Evolutionary conservation across 148 eudicot species (phyloP), one percentile per base, ranked within the genome.

Genomic region (Talinum fruticosum): DNA sequence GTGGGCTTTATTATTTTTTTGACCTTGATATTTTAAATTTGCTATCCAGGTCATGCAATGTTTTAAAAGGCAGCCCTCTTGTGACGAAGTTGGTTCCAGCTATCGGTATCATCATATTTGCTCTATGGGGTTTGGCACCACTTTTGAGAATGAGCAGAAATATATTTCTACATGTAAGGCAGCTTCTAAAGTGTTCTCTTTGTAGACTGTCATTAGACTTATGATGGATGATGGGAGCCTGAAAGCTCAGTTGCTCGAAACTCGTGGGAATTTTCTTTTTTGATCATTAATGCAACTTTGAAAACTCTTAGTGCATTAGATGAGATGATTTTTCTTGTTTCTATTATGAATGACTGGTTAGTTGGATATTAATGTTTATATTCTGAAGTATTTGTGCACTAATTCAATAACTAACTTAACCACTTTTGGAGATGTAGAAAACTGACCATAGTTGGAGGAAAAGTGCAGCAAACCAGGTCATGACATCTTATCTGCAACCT

Each of bases 71-170:
- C 57, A 91, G 82, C 68, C 91, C 94, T 28, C 41, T 85, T 72
- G 73, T 87, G 21, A 80, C 83, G 35, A 91, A 93, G 84, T 82
- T 96, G 83, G 81, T 84, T 80, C 87, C 99, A 36, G 93, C 99
- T 51, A 81, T 87, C 69, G 87, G 88, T 51, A 82, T 93, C 73
- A 78, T 93, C 70, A 77, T 85, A 70, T 91, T 96, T 83, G 87
- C 99, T 44, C 71, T 96, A 71, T 93, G 94, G 97, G 97, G 94
- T 79, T 81, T 96, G 76, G 90, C 80, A 74, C 97, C 97, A 70
- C 81, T 96, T 73, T 49, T 90, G 82, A 88, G 84, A 73, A 85
- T 75, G 53, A 80, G 87, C 89, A 87, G 97, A 84, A 88, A 81
- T 72, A 53, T 89, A 35, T 83, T 92, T 66, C 82, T 82, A 75